Conservation (phyloP, 441 rosid species). For the Gossypium schwendimanii region DNA sequence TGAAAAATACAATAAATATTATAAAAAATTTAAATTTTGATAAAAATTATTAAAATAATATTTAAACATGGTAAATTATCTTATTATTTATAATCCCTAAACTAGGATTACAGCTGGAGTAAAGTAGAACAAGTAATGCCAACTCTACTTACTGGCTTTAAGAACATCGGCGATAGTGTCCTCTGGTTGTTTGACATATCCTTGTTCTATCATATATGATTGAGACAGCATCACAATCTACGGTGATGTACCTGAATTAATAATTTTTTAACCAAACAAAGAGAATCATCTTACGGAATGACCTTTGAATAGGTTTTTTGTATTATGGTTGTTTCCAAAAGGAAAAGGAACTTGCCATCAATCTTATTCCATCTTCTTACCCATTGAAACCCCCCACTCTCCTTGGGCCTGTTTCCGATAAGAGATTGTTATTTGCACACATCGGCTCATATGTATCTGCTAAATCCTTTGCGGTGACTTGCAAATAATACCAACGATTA, state of each 20-base stretch:
- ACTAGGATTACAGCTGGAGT: too few relatives aligned
- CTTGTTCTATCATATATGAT: constrained; percentile 51
- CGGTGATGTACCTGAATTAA: constrained; percentile 56
- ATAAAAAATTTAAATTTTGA: too few relatives aligned
- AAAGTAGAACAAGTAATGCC: too few relatives aligned
- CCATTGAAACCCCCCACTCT: constrained; percentile 60
- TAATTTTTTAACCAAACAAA: not conserved
- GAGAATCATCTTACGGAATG: not conserved
- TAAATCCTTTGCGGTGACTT: constrained; percentile 32
- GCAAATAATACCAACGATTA: too few relatives aligned
- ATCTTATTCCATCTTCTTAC: constrained; percentile 21
- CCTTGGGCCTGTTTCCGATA: constrained; percentile 54
- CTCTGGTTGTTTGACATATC: constrained; percentile 63
- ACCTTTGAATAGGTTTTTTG: not conserved
- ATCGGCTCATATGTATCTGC: constrained; percentile 83
- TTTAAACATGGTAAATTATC: too few relatives aligned
- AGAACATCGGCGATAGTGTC: constrained; percentile 18
- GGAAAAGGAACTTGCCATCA: not conserved
- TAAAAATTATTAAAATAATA: too few relatives aligned
- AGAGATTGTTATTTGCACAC: constrained; percentile 71
- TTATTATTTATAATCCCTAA: too few relatives aligned
- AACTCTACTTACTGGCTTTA: too few relatives aligned
- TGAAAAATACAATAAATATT: too few relatives aligned
- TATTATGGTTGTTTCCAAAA: not conserved
- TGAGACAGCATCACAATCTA: constrained; percentile 80